Evolutionary conservation across 495 filamentous ascomycete genomes (phyloP), one percentile per base, ranked within the genome.

Genomic region (Monascus purpureus): DNA sequence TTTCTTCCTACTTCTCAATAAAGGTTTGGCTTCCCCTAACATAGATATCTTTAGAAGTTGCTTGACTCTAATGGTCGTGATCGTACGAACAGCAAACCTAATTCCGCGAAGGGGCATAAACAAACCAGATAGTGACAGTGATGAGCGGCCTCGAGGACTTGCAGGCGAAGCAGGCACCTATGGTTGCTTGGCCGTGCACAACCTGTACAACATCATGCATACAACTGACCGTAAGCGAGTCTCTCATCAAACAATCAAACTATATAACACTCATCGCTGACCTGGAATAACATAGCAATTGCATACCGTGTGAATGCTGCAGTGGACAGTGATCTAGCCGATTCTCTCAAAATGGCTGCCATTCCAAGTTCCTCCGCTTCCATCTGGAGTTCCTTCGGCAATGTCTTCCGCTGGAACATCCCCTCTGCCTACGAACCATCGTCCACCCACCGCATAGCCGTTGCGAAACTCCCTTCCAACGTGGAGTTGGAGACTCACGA

Each of bases 401-500:
- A 71, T 34, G 68, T 75, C 8, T 66, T 93, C 50, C 59, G 67
- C 37, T 70, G 65, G 32, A 51, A 48, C 31, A 39, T 55, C 8
- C 28, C 60, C 4, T 33, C 57, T n/a, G 35, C 49, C 9, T 35
- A 32, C 29, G 40, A 44, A 23, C 36, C 37, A 30, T 41, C 41
- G 32, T 12, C 52, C 22, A 38, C 33, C 30, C 65, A 65, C 14
- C 73, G 65, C 13, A 44, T 46, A 16, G 33, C 52, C 3, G 43
- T 67, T 7, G 39, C 68, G 2, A 81, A 85, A 6, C 67, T 95
- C 6, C 90, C 90, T 0, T 86, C 83, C 1, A 92, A 80, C 33
- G 75, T 96, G 8, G 90, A 97, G 49, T 69, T 97, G 46, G 90
- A 95, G 45, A 90, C 86, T 1, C 90, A 95, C 50, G 80, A 97